These are phyloP conservation scores for Ascocoryne sarcoides DNA, from an alignment of 2,329 filamentous ascomycete genomes.

Conservation along the genomic window DNA sequence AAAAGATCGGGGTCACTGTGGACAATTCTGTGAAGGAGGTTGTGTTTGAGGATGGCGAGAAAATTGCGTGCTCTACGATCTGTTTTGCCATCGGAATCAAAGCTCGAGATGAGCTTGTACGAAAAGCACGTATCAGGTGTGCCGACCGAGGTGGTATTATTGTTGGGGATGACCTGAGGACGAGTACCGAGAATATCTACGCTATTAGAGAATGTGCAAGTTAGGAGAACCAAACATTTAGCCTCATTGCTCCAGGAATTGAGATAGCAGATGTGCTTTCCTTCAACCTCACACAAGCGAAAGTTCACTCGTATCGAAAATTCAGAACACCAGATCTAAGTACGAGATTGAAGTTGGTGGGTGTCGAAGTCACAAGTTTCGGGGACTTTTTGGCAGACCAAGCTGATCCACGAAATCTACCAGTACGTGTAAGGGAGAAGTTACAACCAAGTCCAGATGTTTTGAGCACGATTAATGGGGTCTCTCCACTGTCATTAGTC, in stretches of 20 bases:
- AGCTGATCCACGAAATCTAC: slow-evolving; percentile 71
- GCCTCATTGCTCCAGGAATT: slow-evolving; percentile 79
- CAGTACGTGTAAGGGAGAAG: slow-evolving; percentile 42
- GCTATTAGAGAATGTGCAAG: slow-evolving; percentile 87
- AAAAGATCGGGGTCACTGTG: slow-evolving; percentile 59
- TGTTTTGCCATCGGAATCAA: slow-evolving; percentile 88
- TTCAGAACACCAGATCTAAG: slow-evolving; percentile 83
- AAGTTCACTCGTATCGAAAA: slow-evolving; percentile 55
- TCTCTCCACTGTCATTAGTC: slow-evolving; percentile 50
- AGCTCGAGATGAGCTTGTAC: slow-evolving; percentile 69
- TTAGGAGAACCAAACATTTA: slow-evolving; percentile 80
- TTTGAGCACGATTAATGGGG: slow-evolving; percentile 45
- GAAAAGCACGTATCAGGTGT: slow-evolving; percentile 60
- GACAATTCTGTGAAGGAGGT: slow-evolving; percentile 64
- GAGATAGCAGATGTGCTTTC: slow-evolving; percentile 90
- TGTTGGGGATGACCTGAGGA: slow-evolving; percentile 48
- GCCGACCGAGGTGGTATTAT: slow-evolving; percentile 66
- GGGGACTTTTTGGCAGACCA: slow-evolving; percentile 89
- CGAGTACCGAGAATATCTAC: slow-evolving; percentile 65
- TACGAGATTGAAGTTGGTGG: slow-evolving; percentile 83
- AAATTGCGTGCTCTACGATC: slow-evolving; percentile 68
- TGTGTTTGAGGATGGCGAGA: slow-evolving; percentile 71
- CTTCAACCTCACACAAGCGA: slow-evolving; percentile 82
- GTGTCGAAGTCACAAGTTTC: slow-evolving; percentile 87
- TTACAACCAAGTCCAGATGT: slow-evolving; percentile 31